A percentile compares a stretch with the other conserved stretches of the same genome.
These are phyloP conservation scores for Massariosphaeria phaeospora DNA, from an alignment of 495 filamentous ascomycete genomes.

Conservation along the genomic window DNA sequence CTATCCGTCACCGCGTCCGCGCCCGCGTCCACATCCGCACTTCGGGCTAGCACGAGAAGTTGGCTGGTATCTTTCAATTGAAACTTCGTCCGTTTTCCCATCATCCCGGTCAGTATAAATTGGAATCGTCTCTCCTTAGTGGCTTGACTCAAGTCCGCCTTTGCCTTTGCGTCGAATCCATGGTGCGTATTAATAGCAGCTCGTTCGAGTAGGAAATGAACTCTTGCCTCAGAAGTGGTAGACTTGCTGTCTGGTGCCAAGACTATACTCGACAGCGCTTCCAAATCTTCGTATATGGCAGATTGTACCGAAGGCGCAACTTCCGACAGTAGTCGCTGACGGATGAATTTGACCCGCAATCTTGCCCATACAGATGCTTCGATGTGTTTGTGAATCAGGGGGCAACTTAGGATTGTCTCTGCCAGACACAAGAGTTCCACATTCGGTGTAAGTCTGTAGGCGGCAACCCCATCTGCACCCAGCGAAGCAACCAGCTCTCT, in stretches of 20 bases:
- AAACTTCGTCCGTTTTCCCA: constrained; percentile 90
- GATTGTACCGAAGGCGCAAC: constrained; percentile 61
- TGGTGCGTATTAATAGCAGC: constrained; percentile 81
- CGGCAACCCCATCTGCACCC: constrained; percentile 76
- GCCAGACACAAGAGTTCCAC: constrained; percentile 78
- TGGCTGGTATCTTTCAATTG: constrained; percentile 87
- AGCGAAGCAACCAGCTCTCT: constrained; percentile 57
- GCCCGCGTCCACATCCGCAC: constrained; percentile 39
- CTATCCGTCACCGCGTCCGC: too few relatives aligned
- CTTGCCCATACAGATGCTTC: constrained; percentile 42
- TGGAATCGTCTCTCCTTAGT: constrained; percentile 61
- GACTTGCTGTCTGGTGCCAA: constrained; percentile 26
- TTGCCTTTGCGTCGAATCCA: constrained; percentile 71
- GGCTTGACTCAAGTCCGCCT: constrained; percentile 62
- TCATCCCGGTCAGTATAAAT: constrained; percentile 76
- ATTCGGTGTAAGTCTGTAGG: constrained; percentile 76
- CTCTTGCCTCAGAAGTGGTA: constrained; percentile 29
- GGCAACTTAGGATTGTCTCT: constrained; percentile 58
- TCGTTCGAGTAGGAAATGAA: constrained; percentile 70
- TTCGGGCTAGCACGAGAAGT: constrained; percentile 85
- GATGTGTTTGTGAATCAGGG: constrained; percentile 43
- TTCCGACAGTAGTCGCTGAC: constrained; percentile 83
- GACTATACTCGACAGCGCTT: constrained; percentile 44
- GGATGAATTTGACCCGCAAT: constrained; percentile 72
- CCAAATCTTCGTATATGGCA: constrained; percentile 52